Base-by-base conservation (phyloP, 768 basidiomycete species). In the Nidularia sp. region DNA sequence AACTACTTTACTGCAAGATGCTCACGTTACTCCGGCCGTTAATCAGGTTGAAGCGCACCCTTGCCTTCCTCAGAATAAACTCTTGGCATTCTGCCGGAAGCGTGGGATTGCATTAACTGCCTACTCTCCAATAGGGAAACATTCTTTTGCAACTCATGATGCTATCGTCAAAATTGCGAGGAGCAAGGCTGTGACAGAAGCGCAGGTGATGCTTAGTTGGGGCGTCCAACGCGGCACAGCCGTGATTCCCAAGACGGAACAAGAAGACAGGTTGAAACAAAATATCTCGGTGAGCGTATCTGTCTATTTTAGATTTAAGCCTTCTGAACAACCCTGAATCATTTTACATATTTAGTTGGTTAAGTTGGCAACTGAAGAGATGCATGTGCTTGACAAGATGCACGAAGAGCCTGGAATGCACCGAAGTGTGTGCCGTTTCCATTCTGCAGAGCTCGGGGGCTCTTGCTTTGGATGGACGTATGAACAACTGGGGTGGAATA, bases 131-230 rank as follows among this genome's bases (percentile, higher is more conserved):
- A 62, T 78, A 31, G 74, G 76, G 63, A 34, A 42, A 49, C 31
- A 9, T 25, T 15, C 65, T 13, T 68, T 62, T 55, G 66, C 75
- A 46, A 62, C 65, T 13, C 66, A 78, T 52, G 51, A 64, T 1
- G 62, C 57, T 9, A 52, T 77, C 45, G 48, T 54, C 9, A 49
- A 42, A 1, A 58, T 79, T 6, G 74, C 76, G 1, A 55, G 64
- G 15, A 70, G 70, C 48, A 56, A 70, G 46, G 54, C 58, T 33
- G 60, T 59, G 12, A 68, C 72, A 1, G 58, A 70, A 1, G 79
- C 83, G 3, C 82, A 85, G 61, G 74, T 86, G 15, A 62, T 85
- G 31, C 67, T 88, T 13, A 73, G 80, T 55, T 88, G 86, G 86
- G 80, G 77, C 5, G 79, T 80, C 12, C 81, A 85, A 60, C 77